These are phyloP conservation scores for Lentithecium fluviatile DNA, from an alignment of 495 filamentous ascomycete genomes.

Conservation along the genomic window DNA sequence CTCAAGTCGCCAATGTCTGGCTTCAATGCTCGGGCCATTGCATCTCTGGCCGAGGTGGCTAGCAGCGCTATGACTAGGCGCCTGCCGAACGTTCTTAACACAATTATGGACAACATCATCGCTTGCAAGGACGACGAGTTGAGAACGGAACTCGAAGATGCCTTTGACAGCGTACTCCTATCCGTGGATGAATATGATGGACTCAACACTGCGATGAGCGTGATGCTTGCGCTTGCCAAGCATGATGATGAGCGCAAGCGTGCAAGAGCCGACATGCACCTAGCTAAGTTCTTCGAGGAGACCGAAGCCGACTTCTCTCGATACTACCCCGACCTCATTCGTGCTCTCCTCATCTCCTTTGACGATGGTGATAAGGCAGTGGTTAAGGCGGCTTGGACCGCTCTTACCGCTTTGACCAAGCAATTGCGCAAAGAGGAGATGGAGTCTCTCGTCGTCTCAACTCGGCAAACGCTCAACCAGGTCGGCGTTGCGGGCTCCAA, in stretches of 20 bases:
- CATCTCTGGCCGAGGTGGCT: conserved; percentile 88
- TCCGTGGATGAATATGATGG: conserved; percentile 97
- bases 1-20: conserved; percentile 84
- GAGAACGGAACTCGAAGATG: conserved; percentile 66
- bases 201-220: conserved; percentile 90
- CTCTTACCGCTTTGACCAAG: conserved; percentile 82
- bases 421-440: conserved; percentile 95
- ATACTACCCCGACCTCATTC: conserved; percentile 92
- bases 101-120: conserved; percentile 89
- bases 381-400: conserved; percentile 89
- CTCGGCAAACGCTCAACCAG: conserved; percentile 76
- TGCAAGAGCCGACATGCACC: conserved; percentile 69
- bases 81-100: conserved; percentile 83
- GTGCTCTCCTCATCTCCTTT: conserved; percentile 83
- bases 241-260: conserved; percentile 87
- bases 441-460: conserved; percentile 87
- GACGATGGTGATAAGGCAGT: conserved; percentile 81
- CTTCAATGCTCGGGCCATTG: conserved; percentile 92
- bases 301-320: conserved; percentile 85
- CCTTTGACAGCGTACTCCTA: conserved; percentile 83
- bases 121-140: conserved; percentile 72
- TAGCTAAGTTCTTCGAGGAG: conserved; percentile 83
- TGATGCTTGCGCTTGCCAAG: conserved; percentile 81
- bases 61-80: conserved; percentile 83
- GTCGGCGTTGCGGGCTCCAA: conserved; percentile 84